Evolutionary conservation across 2,329 filamentous ascomycete genomes (phyloP).

Genomic region (Claviceps digitariae): DNA sequence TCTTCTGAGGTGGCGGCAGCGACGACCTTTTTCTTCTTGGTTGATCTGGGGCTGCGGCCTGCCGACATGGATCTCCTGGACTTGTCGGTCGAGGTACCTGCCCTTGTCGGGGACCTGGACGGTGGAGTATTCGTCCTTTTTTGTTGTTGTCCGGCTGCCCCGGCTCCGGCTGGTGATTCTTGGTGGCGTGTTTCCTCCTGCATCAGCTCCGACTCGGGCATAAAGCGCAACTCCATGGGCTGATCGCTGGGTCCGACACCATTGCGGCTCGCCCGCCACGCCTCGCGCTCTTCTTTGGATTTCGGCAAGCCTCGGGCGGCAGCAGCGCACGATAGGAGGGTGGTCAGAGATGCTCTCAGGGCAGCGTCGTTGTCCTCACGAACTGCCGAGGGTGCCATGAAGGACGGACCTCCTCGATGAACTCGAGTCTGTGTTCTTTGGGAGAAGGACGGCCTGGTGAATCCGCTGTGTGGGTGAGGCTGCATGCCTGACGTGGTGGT

Average conservation of each 20-base stretch:
- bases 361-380: conserved; percentile 89
- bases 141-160: conserved; percentile 11
- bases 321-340: conserved; percentile 84
- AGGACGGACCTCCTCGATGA: conserved; percentile 38
- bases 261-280: conserved; percentile 18
- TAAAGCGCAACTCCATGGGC: conserved; percentile 44
- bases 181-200: conserved; percentile 15
- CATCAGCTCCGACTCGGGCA: conserved; percentile 47
- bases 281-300: conserved; percentile 32
- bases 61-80: conserved; percentile 33
- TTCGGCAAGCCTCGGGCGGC: conserved; percentile 76
- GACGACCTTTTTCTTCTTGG: conserved; percentile 47
- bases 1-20: conserved; percentile 21
- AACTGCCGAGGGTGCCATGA: conserved; percentile 58
- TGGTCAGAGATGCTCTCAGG: conserved; percentile 83
- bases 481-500: conserved; percentile 29
- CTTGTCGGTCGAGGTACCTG: conserved; percentile 25
- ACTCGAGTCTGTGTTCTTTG: conserved; percentile 33
- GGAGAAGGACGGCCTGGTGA: conserved; percentile 35
- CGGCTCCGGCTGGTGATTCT: conserved; percentile 4
- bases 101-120: conserved; percentile 16
- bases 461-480: conserved; percentile 35
- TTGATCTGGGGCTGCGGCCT: conserved; percentile 28
- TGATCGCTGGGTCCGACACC: conserved; percentile 34
- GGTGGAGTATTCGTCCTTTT: conserved; percentile 14